Evolutionary conservation across 345 rosid genomes (phyloP).

Genomic region (Triadica sebifera): DNA sequence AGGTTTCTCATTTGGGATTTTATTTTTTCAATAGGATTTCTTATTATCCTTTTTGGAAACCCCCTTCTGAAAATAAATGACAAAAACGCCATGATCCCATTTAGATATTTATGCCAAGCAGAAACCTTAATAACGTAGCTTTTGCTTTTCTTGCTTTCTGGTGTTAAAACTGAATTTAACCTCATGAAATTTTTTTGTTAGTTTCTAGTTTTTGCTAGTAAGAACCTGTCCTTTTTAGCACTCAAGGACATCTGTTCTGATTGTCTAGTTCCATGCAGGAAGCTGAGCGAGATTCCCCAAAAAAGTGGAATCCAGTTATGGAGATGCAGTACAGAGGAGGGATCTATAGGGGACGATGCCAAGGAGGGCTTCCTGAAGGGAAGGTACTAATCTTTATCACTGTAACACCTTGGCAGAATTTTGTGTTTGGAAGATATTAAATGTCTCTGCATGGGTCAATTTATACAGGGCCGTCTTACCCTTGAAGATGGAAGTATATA

Average conservation of each 20-base stretch:
- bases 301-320: slow-evolving; percentile 73
- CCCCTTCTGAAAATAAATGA: background rate
- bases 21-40: background rate
- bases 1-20: background rate
- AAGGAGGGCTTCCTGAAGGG: slow-evolving; percentile 99
- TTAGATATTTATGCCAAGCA: background rate
- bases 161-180: background rate
- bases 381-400: slow-evolving; percentile 48
- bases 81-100: background rate
- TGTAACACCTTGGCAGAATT: slow-evolving; percentile 14
- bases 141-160: background rate
- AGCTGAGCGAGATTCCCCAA: slow-evolving; percentile 80
- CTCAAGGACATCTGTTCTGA: slow-evolving; percentile 10
- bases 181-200: background rate
- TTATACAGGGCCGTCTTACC: slow-evolving; percentile 67
- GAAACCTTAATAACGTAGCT: background rate
- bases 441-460: slow-evolving; percentile 12
- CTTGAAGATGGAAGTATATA: slow-evolving; percentile 84
- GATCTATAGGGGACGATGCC: slow-evolving; percentile 74
- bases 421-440: slow-evolving; percentile 12
- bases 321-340: slow-evolving; percentile 97
- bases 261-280: slow-evolving; percentile 46
- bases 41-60: background rate
- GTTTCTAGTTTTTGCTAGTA: background rate
- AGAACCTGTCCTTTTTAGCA: background rate